Base-by-base conservation (phyloP, 208 protist species). In the Angomonas ambiguus region DNA sequence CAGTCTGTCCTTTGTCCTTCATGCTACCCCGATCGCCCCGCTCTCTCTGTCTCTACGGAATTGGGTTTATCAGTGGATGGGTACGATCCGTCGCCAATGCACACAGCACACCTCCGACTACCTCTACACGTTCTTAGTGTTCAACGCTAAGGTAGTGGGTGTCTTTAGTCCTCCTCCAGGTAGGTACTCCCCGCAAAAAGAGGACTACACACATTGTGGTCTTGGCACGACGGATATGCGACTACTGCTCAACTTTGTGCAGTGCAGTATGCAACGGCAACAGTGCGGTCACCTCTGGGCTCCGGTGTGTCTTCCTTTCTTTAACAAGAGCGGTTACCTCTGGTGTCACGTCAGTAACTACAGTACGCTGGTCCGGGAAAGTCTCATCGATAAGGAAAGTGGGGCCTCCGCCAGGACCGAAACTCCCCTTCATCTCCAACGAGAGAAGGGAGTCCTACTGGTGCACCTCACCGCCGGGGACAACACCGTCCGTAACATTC, bases 311-410 rank as follows among this genome's bases (percentile, higher is more conserved):
- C 71, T 94, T 11, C 85, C 85, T 1, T 65, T 71, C 38, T 92
- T 87, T 65, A 91, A 92, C 72, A 59, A 65, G 51, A 79, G 69
- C 28, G 85, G 85, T 51, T 94, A 91, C 59, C 62, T 94, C 13
- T 94, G 88, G 86, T 88, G 79, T 60, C 87, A 94, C 69, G 75
- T 77, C 51, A 70, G 70, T 38, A 59, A 49, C 42, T 24, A 28
- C 32, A 62, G 57, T 35, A 24, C 57, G 1, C 33, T 49, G 20
- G n/a, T 49, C 11, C 22, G 57, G 31, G 57, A 28, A 10, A 35
- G 31, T 24, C 57, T 48, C 34, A 31, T 18, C 6, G 57, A 28
- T 24, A 8, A n/a, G 57, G 20, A 31, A 8, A 2, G 31, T 11
- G 31, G 24, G 3, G 32, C 30, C 24, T 1, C 10, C 31, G 34